Conservation (phyloP, 2,329 filamentous ascomycete species). For the Fusarium staphyleae region DNA sequence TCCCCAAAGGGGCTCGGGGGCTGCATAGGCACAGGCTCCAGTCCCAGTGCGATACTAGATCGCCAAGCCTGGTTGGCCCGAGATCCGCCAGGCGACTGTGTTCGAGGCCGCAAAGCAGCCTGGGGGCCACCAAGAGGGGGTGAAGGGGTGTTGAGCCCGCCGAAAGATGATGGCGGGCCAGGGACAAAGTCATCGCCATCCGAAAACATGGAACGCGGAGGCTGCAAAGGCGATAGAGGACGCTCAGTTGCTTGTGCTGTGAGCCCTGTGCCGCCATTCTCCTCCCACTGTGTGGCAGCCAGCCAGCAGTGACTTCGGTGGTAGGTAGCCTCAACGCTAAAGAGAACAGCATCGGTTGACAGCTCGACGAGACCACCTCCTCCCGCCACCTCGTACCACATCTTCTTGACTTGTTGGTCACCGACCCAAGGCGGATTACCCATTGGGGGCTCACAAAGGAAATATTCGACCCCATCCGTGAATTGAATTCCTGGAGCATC, state of each 20-base stretch:
- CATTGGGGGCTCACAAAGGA: constrained; percentile 77
- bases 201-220: constrained; percentile 48
- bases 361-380: constrained; percentile 64
- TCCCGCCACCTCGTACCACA: constrained; percentile 79
- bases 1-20: constrained; percentile 45
- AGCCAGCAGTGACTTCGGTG: constrained; percentile 65
- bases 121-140: constrained; percentile 44
- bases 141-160: constrained; percentile 38
- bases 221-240: constrained; percentile 49
- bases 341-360: constrained; percentile 65
- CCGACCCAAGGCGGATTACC: constrained; percentile 78
- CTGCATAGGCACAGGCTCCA: constrained; percentile 53
- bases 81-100: constrained; percentile 48
- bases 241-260: constrained; percentile 42
- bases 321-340: constrained; percentile 67
- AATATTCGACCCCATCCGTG: constrained; percentile 80
- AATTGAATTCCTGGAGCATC: constrained; percentile 75
- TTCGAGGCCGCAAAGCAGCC: constrained; percentile 48
- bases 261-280: constrained; percentile 39
- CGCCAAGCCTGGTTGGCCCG: constrained; percentile 47
- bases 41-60: constrained; percentile 53
- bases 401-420: constrained; percentile 67
- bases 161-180: constrained; percentile 33
- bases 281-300: constrained; percentile 60
- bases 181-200: constrained; percentile 40